Conservation (phyloP, 1,139 yeast genomes). For the Barnettozyma hawaiiensis region DNA sequence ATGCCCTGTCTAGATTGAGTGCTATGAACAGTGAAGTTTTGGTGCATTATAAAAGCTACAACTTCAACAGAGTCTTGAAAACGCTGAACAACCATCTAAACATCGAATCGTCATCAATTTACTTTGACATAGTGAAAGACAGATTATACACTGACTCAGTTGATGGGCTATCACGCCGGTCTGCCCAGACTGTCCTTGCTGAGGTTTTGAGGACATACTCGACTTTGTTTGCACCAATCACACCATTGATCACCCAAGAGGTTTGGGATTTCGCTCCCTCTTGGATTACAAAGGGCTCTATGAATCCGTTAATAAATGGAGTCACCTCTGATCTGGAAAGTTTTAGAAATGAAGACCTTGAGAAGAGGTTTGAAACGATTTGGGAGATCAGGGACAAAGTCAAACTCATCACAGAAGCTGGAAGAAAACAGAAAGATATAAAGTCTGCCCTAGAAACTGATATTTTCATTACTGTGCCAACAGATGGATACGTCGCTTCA, state of each 20-base stretch:
- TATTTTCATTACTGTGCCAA: conserved; percentile 33
- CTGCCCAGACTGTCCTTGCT: conserved; percentile 66
- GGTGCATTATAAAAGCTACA: conserved; percentile 47
- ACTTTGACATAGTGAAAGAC: conserved; percentile 85
- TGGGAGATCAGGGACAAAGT: conserved; percentile 46
- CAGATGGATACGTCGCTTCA: conserved; percentile 20
- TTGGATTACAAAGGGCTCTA: conserved; percentile 29
- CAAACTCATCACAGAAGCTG: conserved; percentile 43
- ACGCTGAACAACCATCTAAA: conserved; percentile 68
- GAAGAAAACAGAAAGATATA: conserved; percentile 41
- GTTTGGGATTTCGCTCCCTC: conserved; percentile 61
- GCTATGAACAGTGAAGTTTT: conserved; percentile 41
- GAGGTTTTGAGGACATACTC: conserved; percentile 58
- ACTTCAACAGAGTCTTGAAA: conserved; percentile 62
- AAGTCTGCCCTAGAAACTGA: conserved; percentile 64
- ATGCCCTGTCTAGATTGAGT: conserved; percentile 50
- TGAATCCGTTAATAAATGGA: conserved; percentile 52
- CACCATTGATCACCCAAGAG: conserved; percentile 83
- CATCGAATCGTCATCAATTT: conserved; percentile 69
- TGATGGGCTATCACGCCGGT: conserved; percentile 47
- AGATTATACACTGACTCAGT: conserved; percentile 65
- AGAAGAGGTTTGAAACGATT: conserved; percentile 32
- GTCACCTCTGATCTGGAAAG: conserved; percentile 31
- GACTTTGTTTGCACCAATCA: conserved; percentile 68
- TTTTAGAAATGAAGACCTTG: conserved; percentile 32